Base-by-base conservation (phyloP, 352 stramenopile species). In the Phytophthora sp. region DNA sequence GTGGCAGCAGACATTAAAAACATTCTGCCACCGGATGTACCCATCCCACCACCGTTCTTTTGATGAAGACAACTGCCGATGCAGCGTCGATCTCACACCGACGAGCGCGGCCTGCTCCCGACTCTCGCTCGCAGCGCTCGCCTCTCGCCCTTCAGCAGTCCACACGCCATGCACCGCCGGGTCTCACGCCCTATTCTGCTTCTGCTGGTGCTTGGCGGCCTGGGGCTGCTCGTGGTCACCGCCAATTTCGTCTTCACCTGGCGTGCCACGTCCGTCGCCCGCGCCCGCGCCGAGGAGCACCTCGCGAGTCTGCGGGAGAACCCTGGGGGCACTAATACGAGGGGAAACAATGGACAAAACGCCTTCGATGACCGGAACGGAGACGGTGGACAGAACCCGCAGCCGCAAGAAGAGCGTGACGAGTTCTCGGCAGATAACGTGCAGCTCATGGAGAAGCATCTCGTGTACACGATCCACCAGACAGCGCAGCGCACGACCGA, bases 391-490 rank as follows among this genome's bases (percentile, higher is more conserved):
- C 51, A 53, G 9, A n/a, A 63, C 12, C 23, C 44, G 38, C 42
- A 53, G n/a, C 39, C 47, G 21, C 50, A 21, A 2, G 15, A 69
- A 47, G 18, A 56, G 7, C 24, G 20, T 4, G 45, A 60, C 41
- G 21, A 38, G 21, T 77, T 73, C 30, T 68, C 53, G 6, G 31
- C 45, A 7, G 41, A 71, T 4, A 33, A 69, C 58, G 29, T 71
- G 20, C 52, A 72, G 38, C 33, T 27, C 2, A 70, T 75, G 58
- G 71, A 79, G 52, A 70, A 73, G 26, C 63, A 79, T 30, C 60
- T 79, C 20, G 64, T 74, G 55, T 73, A 69, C 46, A 74, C 69
- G 13, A 61, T 80, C 23, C 62, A 80, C 47, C 44, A 71, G 29
- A 55, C 59, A 13, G 57, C 60, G n/a, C 73, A 78, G 42, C 18